Conservation (phyloP, 805 yeast genomes). For the Kluyveromyces siamensis region DNA sequence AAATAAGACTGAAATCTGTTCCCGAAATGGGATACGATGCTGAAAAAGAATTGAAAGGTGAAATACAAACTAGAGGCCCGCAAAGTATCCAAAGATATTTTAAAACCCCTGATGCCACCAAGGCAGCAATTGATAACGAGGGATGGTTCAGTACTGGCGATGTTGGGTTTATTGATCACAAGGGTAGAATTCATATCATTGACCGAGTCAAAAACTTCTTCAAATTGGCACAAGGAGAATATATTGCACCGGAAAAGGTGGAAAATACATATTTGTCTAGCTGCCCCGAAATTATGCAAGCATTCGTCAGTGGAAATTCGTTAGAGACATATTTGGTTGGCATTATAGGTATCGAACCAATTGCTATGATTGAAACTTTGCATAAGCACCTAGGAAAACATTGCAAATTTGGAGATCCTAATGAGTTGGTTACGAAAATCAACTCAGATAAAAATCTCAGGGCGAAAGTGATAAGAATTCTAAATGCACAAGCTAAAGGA, state of each 20-base stretch:
- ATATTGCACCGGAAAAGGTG: slow-evolving; percentile 67
- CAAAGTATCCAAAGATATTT: slow-evolving; percentile 49
- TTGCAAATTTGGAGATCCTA: slow-evolving; percentile 16
- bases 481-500: slow-evolving; percentile 22
- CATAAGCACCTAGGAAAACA: slow-evolving; percentile 26
- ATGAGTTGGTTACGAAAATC: slow-evolving; percentile 17
- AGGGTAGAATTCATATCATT: slow-evolving; percentile 51
- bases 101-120: slow-evolving; percentile 48
- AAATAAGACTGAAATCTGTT: slow-evolving; percentile 51
- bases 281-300: slow-evolving; percentile 43
- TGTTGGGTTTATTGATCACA: slow-evolving; percentile 41
- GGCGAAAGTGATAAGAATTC: slow-evolving; percentile 9
- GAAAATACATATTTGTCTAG: slow-evolving; percentile 53
- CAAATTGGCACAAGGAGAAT: slow-evolving; percentile 58
- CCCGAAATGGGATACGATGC: slow-evolving; percentile 52
- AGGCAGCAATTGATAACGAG: slow-evolving; percentile 40
- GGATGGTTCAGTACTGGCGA: slow-evolving; percentile 68
- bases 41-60: slow-evolving; percentile 44
- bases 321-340: slow-evolving; percentile 48
- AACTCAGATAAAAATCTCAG: slow-evolving; percentile 13
- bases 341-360: slow-evolving; percentile 51
- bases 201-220: slow-evolving; percentile 77
- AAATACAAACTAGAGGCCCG: slow-evolving; percentile 55
- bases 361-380: slow-evolving; percentile 29
- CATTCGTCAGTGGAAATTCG: slow-evolving; percentile 59